Evolutionary conservation across 495 filamentous ascomycete genomes (phyloP), one percentile per base, ranked within the genome.

Genomic region (Tirmania nivea): DNA sequence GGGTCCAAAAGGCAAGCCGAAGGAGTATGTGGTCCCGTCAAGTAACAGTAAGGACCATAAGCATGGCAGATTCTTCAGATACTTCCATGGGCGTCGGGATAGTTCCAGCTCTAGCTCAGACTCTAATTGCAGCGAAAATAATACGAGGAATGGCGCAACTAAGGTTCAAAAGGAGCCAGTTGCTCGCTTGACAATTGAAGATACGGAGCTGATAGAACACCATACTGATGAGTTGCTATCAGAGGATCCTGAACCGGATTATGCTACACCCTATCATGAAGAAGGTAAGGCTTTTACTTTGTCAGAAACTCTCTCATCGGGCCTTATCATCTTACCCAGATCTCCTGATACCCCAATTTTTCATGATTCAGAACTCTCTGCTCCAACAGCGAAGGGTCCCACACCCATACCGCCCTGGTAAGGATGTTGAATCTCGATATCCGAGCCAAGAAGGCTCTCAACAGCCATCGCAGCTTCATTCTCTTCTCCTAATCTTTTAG

Each of bases 181-280:
- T n/a, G 61, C 61, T n/a, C 61, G 50, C 51, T 37, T 64, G 31
- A 55, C 58, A 34, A 19, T 64, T 21, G 61, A 64, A 37, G 61
- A 64, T 49, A 19, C 51, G 47, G 57, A 61, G 19, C 36, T 55
- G 49, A 31, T 48, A 37, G 49, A 51, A 20, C 36, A 35, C 31
- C 9, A 11, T 8, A 12, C 16, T 1, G 49, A 47, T 42, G 50
- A 52, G 25, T 31, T 21, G 16, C 49, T 52, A 45, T 35, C 25
- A 37, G 49, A 54, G 9, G 59, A 51, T 21, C 42, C 37, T 51
- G 35, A 60, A 51, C 51, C 56, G 45, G 59, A 58, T 61, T 61
- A 54, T 58, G 34, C 12, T 47, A 50, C 51, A 47, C 37, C 58
- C 57, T 21, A 59, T 52, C 37, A 35, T 16, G 52, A 45, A 54